Base-by-base conservation (phyloP, 164 flowering plant genomes). In the Stephania cephalantha region DNA sequence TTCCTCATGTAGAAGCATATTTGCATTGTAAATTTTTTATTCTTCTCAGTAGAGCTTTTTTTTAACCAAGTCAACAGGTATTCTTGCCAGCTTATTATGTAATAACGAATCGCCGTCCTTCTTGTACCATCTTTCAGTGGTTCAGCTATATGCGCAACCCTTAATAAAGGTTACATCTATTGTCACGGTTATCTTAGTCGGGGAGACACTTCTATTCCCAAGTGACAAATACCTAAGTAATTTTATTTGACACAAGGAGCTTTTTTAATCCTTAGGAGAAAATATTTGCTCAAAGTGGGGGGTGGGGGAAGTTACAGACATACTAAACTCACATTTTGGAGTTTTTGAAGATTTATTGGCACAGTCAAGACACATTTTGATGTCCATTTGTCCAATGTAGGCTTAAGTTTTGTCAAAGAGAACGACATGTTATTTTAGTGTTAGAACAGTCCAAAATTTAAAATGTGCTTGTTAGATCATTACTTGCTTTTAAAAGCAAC, bases 1-100 rank as follows among this genome's bases (percentile, higher is more conserved):
- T 74, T n/a, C 73, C 74, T 71, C 22, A 17, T 74, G 65, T 58
- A 31, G 46, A 71, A 74, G 67, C 70, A 71, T 72, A 79, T 45
- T 44, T 64, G 46, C 73, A 68, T 55, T 69, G 63, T 69, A 48
- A 29, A 72, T 72, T 69, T 44, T 63, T 48, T 35, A 29, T 46
- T 18, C 20, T 68, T 58, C 5, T 15, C n/a, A 13, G 65, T 58
- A 58, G 65, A 15, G 65, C n/a, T n/a, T 58, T 8, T 8, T 53
- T 10, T 25, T 20, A 29, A 69, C 45, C 50, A 44, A 65, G 29
- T 71, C 15, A 48, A 44, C 53, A 78, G 46, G 66, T 72, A 42
- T 53, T 68, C 73, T 74, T 73, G 80, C 64, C 74, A 74, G 64
- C 45, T 35, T 58, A 46, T 48, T 55, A 45, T 61, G 42, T 68